Evolutionary conservation across 768 basidiomycete species (phyloP), one percentile per base, ranked within the genome.

Genomic region (Rhizopogon roseolus): DNA sequence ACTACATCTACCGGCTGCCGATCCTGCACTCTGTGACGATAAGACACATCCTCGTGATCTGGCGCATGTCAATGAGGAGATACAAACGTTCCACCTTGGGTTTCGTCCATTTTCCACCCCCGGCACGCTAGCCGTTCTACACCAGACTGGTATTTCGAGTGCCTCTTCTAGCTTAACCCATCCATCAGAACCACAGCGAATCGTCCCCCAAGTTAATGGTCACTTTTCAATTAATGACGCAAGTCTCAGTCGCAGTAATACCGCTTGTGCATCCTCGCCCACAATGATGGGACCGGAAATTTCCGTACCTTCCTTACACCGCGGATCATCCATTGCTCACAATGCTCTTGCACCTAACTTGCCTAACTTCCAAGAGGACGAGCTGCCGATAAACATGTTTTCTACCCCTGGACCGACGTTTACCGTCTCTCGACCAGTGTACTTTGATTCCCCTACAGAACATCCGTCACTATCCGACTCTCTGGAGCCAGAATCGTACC

Each of bases 391-490:
- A 46, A 60, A 59, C 54, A 49, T 66, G 48, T 82, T 74, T 59
- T 66, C 71, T n/a, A 79, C 77, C 45, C 82, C 83, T 37, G 80
- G 80, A 25, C 80, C 80, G 37, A 70, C 60, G 48, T 62, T 59
- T 62, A 41, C 61, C 41, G 59, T 55, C 40, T 67, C 69, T 44
- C 68, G 57, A 22, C 64, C 71, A 6, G 62, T 79, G 34, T 78
- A 80, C 64, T 79, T 80, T 58, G 78, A 81, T 61, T 79, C 77
- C 2, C 79, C 79, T 2, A 70, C 72, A 29, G 78, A 81, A 64
- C 78, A 80, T 56, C 77, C 77, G 37, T 66, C 69, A 46, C 52
- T 61, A 37, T 73, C 76, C 29, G 71, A 71, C 58, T 71, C 74
- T 58, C 64, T 74, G 37, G 64, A 71, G 29, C 57, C 66, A 36